These are phyloP conservation scores for Blumeriella jaapii DNA, from an alignment of 2,329 filamentous ascomycete species.

Conservation along the genomic window DNA sequence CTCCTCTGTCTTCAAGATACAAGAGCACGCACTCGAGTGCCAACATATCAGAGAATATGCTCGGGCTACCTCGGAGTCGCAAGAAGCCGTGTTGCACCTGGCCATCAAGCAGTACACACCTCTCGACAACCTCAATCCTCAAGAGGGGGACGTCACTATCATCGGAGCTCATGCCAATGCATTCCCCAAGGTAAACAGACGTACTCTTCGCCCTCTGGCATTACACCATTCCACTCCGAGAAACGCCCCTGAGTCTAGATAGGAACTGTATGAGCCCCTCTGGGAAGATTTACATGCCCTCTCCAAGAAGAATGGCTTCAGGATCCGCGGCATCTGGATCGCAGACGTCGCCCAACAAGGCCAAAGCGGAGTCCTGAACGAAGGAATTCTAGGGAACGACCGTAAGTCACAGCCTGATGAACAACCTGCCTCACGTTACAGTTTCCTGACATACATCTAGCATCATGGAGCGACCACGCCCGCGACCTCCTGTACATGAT, in stretches of 20 bases:
- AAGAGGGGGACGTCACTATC: conserved; percentile 70
- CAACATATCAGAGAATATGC: conserved; percentile 78
- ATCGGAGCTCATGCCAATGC: conserved; percentile 84
- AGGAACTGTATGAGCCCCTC: conserved; percentile 87
- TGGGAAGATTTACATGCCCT: conserved; percentile 69
- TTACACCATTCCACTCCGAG: background rate
- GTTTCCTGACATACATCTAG: conserved; percentile 31
- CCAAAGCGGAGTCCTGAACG: conserved; percentile 66
- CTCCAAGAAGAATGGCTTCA: conserved; percentile 47
- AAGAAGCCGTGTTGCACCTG: conserved; percentile 64
- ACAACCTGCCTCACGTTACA: background rate
- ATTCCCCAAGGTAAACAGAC: conserved; percentile 62
- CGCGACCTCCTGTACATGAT: conserved; percentile 77
- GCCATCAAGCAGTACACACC: conserved; percentile 85
- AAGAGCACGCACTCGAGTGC: conserved; percentile 61
- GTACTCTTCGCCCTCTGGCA: background rate
- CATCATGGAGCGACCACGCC: conserved; percentile 75
- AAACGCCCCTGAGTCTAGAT: conserved; percentile 2
- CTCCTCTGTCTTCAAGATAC: conserved; percentile 44
- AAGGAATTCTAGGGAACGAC: conserved; percentile 67
- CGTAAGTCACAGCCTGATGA: no score
- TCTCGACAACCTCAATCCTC: conserved; percentile 52
- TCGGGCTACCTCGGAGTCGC: conserved; percentile 55
- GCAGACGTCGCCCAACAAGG: conserved; percentile 83
- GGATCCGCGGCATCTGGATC: conserved; percentile 78